Evolutionary conservation across 176 grass and related monocot species (phyloP).

Genomic region (Oryza glumipatula): DNA sequence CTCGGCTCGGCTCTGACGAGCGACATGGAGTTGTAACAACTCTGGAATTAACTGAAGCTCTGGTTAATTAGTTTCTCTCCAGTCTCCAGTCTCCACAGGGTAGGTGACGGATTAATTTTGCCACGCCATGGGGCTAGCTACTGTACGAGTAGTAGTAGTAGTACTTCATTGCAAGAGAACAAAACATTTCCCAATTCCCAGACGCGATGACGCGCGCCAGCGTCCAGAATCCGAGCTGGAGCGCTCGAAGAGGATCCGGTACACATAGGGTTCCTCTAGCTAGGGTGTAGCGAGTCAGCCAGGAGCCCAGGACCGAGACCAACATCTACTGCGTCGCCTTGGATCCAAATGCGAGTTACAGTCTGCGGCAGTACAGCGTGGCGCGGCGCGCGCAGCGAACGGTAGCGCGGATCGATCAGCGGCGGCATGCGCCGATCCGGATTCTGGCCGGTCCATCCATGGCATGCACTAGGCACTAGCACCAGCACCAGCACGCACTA

Average conservation of each 20-base stretch:
- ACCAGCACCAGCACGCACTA: not conserved
- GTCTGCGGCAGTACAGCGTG: not conserved
- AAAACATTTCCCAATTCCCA: not conserved
- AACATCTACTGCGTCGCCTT: not conserved
- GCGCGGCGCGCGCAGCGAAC: not conserved
- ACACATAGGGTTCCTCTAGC: conserved; percentile 9
- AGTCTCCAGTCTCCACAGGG: not conserved
- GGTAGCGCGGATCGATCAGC: not conserved
- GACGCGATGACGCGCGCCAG: not conserved
- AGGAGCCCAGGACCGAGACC: not conserved
- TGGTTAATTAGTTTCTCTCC: not conserved
- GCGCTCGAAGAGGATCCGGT: not conserved
- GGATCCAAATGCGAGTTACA: conserved; percentile 34
- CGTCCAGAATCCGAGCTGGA: not conserved
- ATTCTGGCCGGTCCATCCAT: not conserved
- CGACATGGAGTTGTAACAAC: not conserved
- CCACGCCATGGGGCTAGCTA: not conserved
- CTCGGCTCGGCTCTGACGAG: not conserved
- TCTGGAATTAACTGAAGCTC: not conserved
- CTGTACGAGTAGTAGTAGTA: too few relatives aligned
- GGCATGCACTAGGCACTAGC: not conserved
- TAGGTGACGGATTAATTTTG: not conserved
- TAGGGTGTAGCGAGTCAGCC: not conserved
- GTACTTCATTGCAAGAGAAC: not conserved
- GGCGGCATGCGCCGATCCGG: not conserved